These are phyloP conservation scores for Dichotomocladium elegans DNA, from an alignment of 371 early-diverging fungal species.

Conservation along the genomic window DNA sequence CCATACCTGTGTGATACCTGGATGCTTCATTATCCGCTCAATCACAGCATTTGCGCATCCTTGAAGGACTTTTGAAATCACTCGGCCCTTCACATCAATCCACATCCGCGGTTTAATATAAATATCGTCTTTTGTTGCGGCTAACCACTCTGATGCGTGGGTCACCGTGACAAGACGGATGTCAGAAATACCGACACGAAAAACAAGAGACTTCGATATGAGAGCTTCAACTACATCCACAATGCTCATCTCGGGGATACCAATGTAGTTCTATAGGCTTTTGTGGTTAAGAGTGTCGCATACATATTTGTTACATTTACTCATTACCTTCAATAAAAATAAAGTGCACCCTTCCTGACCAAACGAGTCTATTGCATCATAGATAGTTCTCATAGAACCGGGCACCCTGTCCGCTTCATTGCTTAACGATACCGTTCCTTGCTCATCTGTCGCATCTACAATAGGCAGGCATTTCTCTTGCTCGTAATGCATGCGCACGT, in stretches of 20 bases:
- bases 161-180: background rate
- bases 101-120: conserved; percentile 9
- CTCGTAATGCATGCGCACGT: too few relatives aligned
- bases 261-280: background rate
- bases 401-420: too few relatives aligned
- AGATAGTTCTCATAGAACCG: too few relatives aligned
- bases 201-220: background rate
- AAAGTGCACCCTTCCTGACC: background rate
- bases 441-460: too few relatives aligned
- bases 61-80: background rate
- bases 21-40: background rate
- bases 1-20: conserved; percentile 6
- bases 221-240: background rate
- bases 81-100: conserved; percentile 1
- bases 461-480: too few relatives aligned
- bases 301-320: too few relatives aligned
- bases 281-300: background rate
- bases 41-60: conserved; percentile 4
- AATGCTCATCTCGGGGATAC: background rate
- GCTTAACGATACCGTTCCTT: too few relatives aligned
- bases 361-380: background rate
- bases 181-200: background rate
- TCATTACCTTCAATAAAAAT: background rate
- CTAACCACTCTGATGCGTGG: background rate
- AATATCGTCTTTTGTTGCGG: background rate